A percentile compares a stretch with the other conserved stretches of the same genome.
Conservation (phyloP, 768 basidiomycete species). For the Clavulina sp. region DNA sequence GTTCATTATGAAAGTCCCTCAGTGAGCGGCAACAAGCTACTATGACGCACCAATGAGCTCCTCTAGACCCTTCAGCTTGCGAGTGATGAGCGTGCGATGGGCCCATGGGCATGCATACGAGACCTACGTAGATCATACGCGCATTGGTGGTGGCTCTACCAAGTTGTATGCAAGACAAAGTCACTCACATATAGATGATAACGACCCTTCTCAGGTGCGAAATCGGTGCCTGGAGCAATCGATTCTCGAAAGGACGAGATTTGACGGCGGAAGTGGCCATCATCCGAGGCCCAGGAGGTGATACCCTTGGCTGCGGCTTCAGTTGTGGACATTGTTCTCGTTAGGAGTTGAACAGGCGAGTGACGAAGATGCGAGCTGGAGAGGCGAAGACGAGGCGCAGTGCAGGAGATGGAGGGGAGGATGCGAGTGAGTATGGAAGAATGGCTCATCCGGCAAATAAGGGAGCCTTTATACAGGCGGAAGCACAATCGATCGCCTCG, state of each 20-base stretch:
- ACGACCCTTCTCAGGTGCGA: constrained; percentile 25
- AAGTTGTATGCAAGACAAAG: too few relatives aligned
- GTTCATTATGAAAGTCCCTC: not conserved
- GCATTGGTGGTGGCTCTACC: too few relatives aligned
- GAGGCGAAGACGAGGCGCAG: not conserved
- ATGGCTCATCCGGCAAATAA: too few relatives aligned
- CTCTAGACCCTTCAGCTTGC: constrained; percentile 86
- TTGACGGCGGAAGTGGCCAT: constrained; percentile 25
- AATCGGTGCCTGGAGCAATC: constrained; percentile 22
- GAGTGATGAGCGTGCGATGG: constrained; percentile 69
- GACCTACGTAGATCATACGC: constrained; percentile 84
- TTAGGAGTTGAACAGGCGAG: not conserved
- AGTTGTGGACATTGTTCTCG: not conserved
- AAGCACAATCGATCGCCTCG: too few relatives aligned
- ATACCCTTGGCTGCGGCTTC: constrained; percentile 12
- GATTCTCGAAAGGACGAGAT: constrained; percentile 22
- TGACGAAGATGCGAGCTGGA: not conserved
- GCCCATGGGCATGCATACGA: constrained; percentile 91
- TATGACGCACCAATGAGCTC: constrained; percentile 49
- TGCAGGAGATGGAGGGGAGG: not conserved
- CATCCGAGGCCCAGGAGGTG: constrained; percentile 21
- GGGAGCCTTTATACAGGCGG: too few relatives aligned
- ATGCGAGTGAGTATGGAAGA: not conserved
- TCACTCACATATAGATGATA: constrained; percentile 10
- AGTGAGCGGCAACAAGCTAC: not conserved